phyloP scores from a whole-genome alignment of 371 early-diverging fungal genomes.

The Syncephalastrum sp. region DNA sequence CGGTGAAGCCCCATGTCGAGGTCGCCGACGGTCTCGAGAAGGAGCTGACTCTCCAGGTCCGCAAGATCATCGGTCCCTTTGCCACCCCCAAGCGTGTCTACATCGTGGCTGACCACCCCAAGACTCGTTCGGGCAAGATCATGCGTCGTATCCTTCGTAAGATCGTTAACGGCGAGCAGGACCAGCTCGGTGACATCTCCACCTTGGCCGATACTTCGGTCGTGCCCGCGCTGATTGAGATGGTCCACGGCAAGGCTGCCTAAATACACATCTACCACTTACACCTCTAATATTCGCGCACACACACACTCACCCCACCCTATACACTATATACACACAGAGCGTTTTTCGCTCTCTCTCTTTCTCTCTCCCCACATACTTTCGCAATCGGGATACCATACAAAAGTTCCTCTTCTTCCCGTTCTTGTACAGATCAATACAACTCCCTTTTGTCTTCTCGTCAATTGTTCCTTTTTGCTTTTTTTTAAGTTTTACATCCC shows the following conservation, averaged over 20 bases:
- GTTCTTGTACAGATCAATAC: too few relatives aligned
- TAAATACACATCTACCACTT: too few relatives aligned
- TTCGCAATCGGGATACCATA: too few relatives aligned
- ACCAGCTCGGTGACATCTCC: slow-evolving; percentile 84
- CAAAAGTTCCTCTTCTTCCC: too few relatives aligned
- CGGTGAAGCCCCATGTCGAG: slow-evolving; percentile 59
- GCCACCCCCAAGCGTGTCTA: slow-evolving; percentile 90
- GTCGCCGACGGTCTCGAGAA: slow-evolving; percentile 51
- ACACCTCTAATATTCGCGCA: too few relatives aligned
- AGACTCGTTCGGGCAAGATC: slow-evolving; percentile 98
- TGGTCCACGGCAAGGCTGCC: slow-evolving; percentile 13
- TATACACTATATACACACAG: too few relatives aligned
- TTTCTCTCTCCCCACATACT: too few relatives aligned
- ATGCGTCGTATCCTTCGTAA: slow-evolving; percentile 94
- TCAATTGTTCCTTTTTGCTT: too few relatives aligned
- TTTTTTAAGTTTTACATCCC: too few relatives aligned
- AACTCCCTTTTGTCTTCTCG: too few relatives aligned
- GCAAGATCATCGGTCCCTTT: slow-evolving; percentile 92
- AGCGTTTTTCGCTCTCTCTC: too few relatives aligned
- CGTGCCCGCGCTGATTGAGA: slow-evolving; percentile 15
- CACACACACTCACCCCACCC: too few relatives aligned
- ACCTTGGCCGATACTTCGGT: slow-evolving; percentile 77
- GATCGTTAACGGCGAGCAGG: slow-evolving; percentile 84
- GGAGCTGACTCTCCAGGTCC: slow-evolving; percentile 76
- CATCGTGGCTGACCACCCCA: slow-evolving; percentile 91